phyloP scores from a whole-genome alignment of 2,329 filamentous ascomycete species.

The Neonectria coccinea region DNA sequence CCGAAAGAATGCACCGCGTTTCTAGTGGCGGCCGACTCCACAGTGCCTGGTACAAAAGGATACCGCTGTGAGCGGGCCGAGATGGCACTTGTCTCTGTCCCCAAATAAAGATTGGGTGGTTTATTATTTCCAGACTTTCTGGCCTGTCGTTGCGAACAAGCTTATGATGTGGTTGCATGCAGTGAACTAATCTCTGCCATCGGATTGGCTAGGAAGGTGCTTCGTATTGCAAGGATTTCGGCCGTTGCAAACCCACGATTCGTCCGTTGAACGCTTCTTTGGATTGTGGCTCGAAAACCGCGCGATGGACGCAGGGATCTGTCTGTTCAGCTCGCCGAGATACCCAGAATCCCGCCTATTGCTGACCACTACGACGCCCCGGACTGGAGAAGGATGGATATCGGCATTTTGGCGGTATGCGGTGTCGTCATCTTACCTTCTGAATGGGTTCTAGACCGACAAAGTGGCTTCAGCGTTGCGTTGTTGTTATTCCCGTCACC shows the following conservation, averaged over 20 bases:
- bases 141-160: slow-evolving; percentile 6
- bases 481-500: slow-evolving; percentile 20
- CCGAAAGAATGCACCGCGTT: background rate
- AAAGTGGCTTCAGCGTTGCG: slow-evolving; percentile 12
- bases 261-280: slow-evolving; percentile 2
- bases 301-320: slow-evolving; percentile 19
- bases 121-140: background rate
- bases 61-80: slow-evolving; percentile 12
- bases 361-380: background rate
- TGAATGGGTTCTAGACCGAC: slow-evolving; percentile 3
- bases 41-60: background rate
- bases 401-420: slow-evolving; percentile 24
- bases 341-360: slow-evolving; percentile 9
- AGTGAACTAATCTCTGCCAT: slow-evolving; percentile 1
- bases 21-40: slow-evolving; percentile 21
- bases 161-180: slow-evolving; percentile 14
- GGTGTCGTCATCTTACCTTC: slow-evolving; percentile 25
- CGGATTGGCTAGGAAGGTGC: slow-evolving; percentile 22
- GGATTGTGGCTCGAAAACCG: slow-evolving; percentile 15
- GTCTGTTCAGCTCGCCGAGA: slow-evolving; percentile 12
- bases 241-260: slow-evolving; percentile 7
- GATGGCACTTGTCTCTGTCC: background rate
- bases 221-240: slow-evolving; percentile 2
- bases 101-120: background rate
- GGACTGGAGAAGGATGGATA: slow-evolving; percentile 15